Conservation (phyloP, 2,329 filamentous ascomycete genomes). For the Niveomyces coronatus region DNA sequence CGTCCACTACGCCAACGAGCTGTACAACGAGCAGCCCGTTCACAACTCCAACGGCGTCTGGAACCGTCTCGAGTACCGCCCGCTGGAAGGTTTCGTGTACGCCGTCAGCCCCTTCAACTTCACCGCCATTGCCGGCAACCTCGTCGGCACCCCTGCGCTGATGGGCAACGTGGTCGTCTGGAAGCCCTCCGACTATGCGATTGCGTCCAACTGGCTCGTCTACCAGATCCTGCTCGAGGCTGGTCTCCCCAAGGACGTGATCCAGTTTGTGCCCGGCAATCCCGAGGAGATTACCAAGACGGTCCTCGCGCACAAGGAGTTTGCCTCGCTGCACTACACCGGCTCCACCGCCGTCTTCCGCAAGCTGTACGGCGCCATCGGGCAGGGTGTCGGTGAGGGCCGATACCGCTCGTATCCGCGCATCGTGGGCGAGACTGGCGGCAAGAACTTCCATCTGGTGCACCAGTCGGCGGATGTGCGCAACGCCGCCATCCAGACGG, state of each 20-base stretch:
- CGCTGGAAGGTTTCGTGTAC: constrained; percentile 92
- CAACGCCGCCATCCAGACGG: constrained; percentile 71
- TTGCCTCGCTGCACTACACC: constrained; percentile 90
- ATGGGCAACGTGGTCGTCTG: constrained; percentile 93
- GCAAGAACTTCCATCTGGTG: constrained; percentile 87
- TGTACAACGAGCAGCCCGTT: constrained; percentile 77
- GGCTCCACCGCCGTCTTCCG: constrained; percentile 89
- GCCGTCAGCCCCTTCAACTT: constrained; percentile 96
- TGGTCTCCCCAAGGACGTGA: constrained; percentile 77
- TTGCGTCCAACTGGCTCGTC: constrained; percentile 83
- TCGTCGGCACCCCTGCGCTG: constrained; percentile 71
- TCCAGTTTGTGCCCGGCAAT: constrained; percentile 88
- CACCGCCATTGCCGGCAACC: constrained; percentile 84
- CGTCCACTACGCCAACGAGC: constrained; percentile 84
- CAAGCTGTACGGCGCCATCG: constrained; percentile 77
- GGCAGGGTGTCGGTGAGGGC: constrained; percentile 67
- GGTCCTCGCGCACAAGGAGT: constrained; percentile 66
- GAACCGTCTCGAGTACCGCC: constrained; percentile 84
- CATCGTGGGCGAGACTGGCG: constrained; percentile 82
- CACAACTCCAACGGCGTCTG: constrained; percentile 78
- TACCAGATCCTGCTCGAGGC: constrained; percentile 88
- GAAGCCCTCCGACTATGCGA: constrained; percentile 88
- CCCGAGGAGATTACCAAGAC: constrained; percentile 72
- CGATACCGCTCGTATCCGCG: constrained; percentile 78
- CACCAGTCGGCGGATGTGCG: constrained; percentile 67